Percentiles rank a stretch among this genome's conserved stretches.
phyloP scores from a whole-genome alignment of 805 yeast genomes.

The Wickerhamiella musiphila region DNA sequence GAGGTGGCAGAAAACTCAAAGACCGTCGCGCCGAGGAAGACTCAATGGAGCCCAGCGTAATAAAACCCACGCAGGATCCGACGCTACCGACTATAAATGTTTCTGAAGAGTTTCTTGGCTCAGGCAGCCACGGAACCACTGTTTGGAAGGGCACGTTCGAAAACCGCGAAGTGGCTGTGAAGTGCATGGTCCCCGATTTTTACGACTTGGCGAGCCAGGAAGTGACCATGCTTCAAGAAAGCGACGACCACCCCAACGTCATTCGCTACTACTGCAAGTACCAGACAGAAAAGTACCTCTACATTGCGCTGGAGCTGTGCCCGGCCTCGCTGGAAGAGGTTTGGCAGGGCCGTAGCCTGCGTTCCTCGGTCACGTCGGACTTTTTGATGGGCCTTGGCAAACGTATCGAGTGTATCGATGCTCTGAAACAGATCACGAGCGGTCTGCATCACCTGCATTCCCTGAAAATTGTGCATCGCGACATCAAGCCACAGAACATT shows the following conservation, averaged over 20 bases:
- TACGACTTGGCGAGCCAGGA: conserved; percentile 91
- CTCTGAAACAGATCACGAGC: conserved; percentile 54
- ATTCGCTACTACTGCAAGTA: conserved; percentile 89
- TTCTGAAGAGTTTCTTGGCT: conserved; percentile 67
- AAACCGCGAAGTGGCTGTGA: conserved; percentile 87
- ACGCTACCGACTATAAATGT: conserved; percentile 22
- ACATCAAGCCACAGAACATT: conserved; percentile 86
- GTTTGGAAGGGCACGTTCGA: conserved; percentile 85
- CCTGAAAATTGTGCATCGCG: conserved; percentile 84
- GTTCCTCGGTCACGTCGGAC: conserved; percentile 3
- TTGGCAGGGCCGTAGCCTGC: conserved; percentile 28
- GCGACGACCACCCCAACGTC: conserved; percentile 94
- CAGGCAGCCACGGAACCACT: conserved; percentile 93
- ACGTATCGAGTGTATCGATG: conserved; percentile 24
- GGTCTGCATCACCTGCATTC: conserved; percentile 81
- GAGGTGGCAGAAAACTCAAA: conserved; percentile 56
- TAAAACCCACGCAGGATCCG: not conserved
- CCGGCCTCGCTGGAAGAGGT: conserved; percentile 77
- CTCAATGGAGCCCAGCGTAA: conserved; percentile 1
- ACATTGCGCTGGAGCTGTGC: conserved; percentile 86
- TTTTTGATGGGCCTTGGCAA: conserved; percentile 17
- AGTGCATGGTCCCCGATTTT: conserved; percentile 81
- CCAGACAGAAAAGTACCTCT: conserved; percentile 68
- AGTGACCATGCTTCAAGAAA: conserved; percentile 70
- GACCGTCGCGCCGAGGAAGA: conserved; percentile 3